Conservation (phyloP, 2,329 filamentous ascomycete species). For the Fusarium udum region DNA sequence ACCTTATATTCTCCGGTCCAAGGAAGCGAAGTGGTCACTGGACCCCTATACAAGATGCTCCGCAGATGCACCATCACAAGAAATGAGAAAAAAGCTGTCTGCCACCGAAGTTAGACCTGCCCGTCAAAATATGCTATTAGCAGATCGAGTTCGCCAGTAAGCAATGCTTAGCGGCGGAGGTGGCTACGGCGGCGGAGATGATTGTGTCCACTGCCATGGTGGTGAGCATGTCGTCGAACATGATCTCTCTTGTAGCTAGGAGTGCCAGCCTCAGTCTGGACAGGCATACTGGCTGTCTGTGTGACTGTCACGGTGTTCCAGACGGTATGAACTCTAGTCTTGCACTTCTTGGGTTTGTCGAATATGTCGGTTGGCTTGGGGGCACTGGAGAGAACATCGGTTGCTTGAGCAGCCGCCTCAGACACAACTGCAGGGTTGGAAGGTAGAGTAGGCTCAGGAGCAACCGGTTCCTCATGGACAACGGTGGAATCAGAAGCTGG, state of each 20-base stretch:
- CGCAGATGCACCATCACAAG: constrained; percentile 15
- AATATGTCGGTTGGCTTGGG: constrained; percentile 29
- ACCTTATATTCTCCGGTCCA: constrained; percentile 27
- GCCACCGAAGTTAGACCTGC: not conserved
- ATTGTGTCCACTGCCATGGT: constrained; percentile 43
- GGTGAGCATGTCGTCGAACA: constrained; percentile 50
- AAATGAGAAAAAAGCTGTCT: constrained; percentile 12
- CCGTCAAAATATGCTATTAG: constrained; percentile 12
- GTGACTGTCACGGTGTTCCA: constrained; percentile 59
- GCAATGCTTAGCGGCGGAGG: constrained; percentile 40
- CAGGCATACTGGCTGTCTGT: constrained; percentile 35
- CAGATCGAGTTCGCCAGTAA: constrained; percentile 14
- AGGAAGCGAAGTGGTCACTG: not conserved
- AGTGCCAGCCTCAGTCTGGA: constrained; percentile 21
- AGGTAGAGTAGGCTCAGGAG: constrained; percentile 12
- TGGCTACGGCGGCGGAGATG: constrained; percentile 42
- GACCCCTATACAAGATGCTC: constrained; percentile 21
- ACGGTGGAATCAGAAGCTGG: constrained; percentile 11
- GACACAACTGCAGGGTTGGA: constrained; percentile 29
- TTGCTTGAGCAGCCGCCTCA: constrained; percentile 24
- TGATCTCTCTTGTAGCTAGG: constrained; percentile 39
- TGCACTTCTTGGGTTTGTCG: constrained; percentile 39
- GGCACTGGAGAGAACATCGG: constrained; percentile 10
- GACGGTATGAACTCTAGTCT: constrained; percentile 50
- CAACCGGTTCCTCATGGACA: constrained; percentile 1